Evolutionary conservation across 805 yeast species (phyloP).

Genomic region (Kregervanrija fluxuum): DNA sequence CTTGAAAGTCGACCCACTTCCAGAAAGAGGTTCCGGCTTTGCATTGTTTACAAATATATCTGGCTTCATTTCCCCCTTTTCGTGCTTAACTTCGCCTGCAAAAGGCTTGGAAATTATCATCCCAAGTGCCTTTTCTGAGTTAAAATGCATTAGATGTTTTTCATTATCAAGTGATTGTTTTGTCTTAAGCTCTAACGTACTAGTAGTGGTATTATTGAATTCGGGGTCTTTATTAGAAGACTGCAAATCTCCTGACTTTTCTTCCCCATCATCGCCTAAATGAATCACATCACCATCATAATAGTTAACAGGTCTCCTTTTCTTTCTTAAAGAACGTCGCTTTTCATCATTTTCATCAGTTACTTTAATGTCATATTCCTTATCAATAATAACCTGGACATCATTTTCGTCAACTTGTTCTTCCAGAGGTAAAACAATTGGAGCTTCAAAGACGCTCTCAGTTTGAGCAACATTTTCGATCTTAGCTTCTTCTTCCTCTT

Average conservation of each 20-base stretch:
- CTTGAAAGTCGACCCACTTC: too few species aligned
- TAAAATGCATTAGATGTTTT: too few species aligned
- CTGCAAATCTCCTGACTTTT: neutral
- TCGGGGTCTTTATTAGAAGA: too few species aligned
- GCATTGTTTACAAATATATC: too few species aligned
- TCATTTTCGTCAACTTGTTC: neutral
- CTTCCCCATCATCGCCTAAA: neutral
- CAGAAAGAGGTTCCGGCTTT: too few species aligned
- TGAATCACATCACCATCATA: neutral
- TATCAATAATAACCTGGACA: constrained; percentile 4
- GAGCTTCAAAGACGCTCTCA: constrained; percentile 7
- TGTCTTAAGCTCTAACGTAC: too few species aligned
- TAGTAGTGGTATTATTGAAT: too few species aligned
- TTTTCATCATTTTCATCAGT: constrained; percentile 1
- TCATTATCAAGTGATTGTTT: too few species aligned
- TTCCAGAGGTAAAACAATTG: neutral
- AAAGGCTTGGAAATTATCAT: too few species aligned
- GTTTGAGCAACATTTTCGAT: neutral
- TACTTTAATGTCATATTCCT: constrained; percentile 3
- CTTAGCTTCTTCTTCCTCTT: neutral
- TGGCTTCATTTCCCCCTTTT: too few species aligned
- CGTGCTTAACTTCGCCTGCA: too few species aligned
- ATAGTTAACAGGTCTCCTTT: neutral
- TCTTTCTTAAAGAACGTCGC: neutral
- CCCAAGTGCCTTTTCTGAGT: too few species aligned